These are phyloP conservation scores for Chaetomiaceae sp. DNA, from an alignment of 2,329 filamentous ascomycete species.

Conservation along the genomic window DNA sequence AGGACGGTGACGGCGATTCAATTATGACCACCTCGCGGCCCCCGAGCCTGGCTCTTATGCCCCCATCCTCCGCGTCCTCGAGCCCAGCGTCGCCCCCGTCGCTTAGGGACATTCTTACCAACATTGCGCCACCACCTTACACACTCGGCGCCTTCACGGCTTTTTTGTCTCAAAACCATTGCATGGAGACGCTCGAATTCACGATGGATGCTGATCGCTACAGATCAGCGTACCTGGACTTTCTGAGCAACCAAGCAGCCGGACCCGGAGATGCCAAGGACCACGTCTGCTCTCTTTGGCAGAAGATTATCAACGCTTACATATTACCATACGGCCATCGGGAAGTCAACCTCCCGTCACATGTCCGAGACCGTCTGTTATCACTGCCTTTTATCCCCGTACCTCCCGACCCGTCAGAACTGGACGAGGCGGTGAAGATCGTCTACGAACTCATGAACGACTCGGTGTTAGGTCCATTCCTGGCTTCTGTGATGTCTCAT, in stretches of 20 bases:
- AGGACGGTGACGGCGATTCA: conserved; percentile 41
- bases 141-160: conserved; percentile 92
- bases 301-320: conserved; percentile 83
- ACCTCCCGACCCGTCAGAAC: conserved; percentile 67
- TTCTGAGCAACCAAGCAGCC: conserved; percentile 39
- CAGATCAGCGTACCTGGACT: conserved; percentile 51
- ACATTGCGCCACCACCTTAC: conserved; percentile 81
- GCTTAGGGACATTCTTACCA: conserved; percentile 80
- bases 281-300: conserved; percentile 78
- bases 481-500: conserved; percentile 58
- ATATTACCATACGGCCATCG: conserved; percentile 79
- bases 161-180: conserved; percentile 95
- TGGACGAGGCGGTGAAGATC: conserved; percentile 80
- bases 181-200: conserved; percentile 92
- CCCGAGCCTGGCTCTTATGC: conserved; percentile 43
- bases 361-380: conserved; percentile 77
- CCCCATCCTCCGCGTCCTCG: conserved; percentile 18
- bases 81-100: conserved; percentile 52
- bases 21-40: conserved; percentile 48
- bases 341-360: conserved; percentile 85
- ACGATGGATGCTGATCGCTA: conserved; percentile 92
- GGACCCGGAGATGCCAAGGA: conserved; percentile 46
- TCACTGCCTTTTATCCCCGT: conserved; percentile 52
- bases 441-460: conserved; percentile 98
- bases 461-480: conserved; percentile 86